These are phyloP conservation scores for Gonapodya sp. DNA, from an alignment of 192 early-diverging fungal genomes.

Conservation along the genomic window DNA sequence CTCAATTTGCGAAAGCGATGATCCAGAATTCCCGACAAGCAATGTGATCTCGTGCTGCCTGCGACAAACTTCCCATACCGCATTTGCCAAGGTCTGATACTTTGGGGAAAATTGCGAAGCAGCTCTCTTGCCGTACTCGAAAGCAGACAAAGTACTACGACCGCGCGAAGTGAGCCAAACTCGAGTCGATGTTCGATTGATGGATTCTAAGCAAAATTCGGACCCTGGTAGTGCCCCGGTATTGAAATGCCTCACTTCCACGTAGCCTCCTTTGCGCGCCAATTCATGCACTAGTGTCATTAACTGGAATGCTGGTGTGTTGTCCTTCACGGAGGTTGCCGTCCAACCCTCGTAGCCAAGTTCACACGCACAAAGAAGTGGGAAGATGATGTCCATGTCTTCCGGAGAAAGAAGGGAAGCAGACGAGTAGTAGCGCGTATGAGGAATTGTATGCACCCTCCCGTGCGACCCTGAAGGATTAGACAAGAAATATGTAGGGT, in stretches of 20 bases:
- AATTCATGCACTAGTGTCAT: background rate
- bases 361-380: background rate
- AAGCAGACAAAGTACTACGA: background rate
- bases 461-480: too few relatives aligned
- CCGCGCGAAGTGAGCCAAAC: background rate
- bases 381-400: too few relatives aligned
- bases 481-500: too few relatives aligned
- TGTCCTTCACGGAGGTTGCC: background rate
- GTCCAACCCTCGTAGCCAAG: background rate
- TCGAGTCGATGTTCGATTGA: background rate
- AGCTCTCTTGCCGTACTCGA: background rate
- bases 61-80: background rate
- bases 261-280: background rate
- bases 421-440: too few relatives aligned
- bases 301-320: background rate
- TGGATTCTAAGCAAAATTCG: too few relatives aligned
- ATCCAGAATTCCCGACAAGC: too few relatives aligned
- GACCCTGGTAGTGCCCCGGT: too few relatives aligned
- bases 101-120: background rate
- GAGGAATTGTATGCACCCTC: too few relatives aligned
- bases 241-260: background rate
- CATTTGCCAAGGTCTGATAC: background rate
- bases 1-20: too few relatives aligned
- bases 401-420: too few relatives aligned
- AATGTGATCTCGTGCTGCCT: background rate